Evolutionary conservation across 768 basidiomycete genomes (phyloP).

Genomic region (Termitomyces sp.): DNA sequence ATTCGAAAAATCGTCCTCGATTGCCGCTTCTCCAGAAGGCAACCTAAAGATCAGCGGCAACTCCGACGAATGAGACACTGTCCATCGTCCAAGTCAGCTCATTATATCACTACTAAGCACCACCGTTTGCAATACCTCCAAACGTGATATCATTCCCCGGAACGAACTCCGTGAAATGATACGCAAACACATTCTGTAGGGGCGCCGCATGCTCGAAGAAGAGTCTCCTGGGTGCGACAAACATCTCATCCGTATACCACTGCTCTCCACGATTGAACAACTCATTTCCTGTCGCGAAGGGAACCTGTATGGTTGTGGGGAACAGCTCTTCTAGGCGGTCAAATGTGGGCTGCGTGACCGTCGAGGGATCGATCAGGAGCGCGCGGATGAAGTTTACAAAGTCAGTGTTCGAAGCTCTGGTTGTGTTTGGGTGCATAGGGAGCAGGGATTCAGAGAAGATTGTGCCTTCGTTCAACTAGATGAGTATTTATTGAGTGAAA

Average conservation of each 20-base stretch:
- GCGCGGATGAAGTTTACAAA: slow-evolving; percentile 43
- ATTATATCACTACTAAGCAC: no score
- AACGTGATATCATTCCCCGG: slow-evolving; percentile 41
- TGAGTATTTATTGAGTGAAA: slow-evolving; percentile 26
- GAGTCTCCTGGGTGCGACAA: slow-evolving; percentile 40
- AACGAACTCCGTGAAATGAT: slow-evolving; percentile 52
- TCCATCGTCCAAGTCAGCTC: not conserved
- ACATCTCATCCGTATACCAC: slow-evolving; percentile 59
- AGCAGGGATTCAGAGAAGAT: slow-evolving; percentile 43
- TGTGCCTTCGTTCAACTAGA: slow-evolving; percentile 28
- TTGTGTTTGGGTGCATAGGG: slow-evolving; percentile 33
- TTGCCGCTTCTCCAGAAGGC: slow-evolving; percentile 25
- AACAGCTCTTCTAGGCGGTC: slow-evolving; percentile 32
- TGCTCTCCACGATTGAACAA: slow-evolving; percentile 50
- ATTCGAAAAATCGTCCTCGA: slow-evolving; percentile 41
- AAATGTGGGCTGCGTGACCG: slow-evolving; percentile 34
- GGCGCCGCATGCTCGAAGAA: slow-evolving; percentile 44
- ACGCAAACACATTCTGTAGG: slow-evolving; percentile 43
- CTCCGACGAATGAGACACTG: slow-evolving; percentile 48
- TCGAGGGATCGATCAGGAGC: slow-evolving; percentile 47
- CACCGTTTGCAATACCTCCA: slow-evolving; percentile 31
- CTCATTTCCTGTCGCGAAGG: slow-evolving; percentile 54
- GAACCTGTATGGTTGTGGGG: slow-evolving; percentile 33
- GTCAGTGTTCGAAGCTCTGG: slow-evolving; percentile 31
- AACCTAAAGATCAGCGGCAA: slow-evolving; percentile 44